phyloP scores from a whole-genome alignment of 2,329 filamentous ascomycete genomes.

The Hymenoscyphus infarciens region DNA sequence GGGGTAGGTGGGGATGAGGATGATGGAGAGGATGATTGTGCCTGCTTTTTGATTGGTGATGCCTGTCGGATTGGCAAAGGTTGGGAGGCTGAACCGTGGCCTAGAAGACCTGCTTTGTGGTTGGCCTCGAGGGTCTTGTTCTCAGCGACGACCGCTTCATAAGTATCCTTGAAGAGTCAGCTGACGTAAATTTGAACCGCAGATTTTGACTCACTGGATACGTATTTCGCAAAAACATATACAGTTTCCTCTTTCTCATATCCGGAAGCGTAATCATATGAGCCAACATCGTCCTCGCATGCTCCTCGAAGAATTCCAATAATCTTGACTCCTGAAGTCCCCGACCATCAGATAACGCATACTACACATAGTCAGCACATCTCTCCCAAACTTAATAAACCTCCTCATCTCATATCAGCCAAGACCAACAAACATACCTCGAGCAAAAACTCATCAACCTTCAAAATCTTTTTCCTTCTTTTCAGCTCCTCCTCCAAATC shows the following conservation, averaged over 20 bases:
- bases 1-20: background rate
- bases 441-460: slow-evolving; percentile 6
- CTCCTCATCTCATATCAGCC: too few species aligned
- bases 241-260: slow-evolving; percentile 9
- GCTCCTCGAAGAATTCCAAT: background rate
- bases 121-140: background rate
- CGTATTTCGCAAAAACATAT: background rate
- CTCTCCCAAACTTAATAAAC: background rate
- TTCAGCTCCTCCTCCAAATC: slow-evolving; percentile 10
- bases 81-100: background rate
- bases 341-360: slow-evolving; percentile 7
- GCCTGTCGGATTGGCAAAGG: background rate
- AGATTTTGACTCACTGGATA: background rate
- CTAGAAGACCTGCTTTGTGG: background rate
- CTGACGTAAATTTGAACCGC: background rate
- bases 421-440: slow-evolving; percentile 2
- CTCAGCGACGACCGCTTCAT: background rate
- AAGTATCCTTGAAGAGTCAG: slow-evolving; percentile 4
- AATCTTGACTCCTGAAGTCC: background rate
- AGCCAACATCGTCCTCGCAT: slow-evolving; percentile 4
- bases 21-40: background rate
- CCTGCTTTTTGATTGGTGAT: background rate
- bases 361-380: slow-evolving; percentile 4
- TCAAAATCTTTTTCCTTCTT: background rate
- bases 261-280: slow-evolving; percentile 5